These are phyloP conservation scores for Penicillium hesseltinei DNA, from an alignment of 2,329 filamentous ascomycete genomes.

Conservation along the genomic window DNA sequence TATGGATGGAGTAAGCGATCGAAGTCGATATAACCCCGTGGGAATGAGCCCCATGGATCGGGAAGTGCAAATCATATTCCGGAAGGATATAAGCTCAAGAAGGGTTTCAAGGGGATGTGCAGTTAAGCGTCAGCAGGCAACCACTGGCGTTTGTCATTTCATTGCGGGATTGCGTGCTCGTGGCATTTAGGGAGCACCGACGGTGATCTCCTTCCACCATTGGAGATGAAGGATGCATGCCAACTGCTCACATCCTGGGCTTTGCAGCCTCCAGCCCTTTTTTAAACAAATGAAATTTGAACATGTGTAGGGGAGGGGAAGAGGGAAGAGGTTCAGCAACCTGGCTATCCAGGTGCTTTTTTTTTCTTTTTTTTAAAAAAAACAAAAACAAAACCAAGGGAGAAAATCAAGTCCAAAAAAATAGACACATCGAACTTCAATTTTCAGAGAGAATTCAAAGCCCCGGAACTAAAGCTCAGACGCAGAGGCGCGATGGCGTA, in stretches of 20 bases:
- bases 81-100: slow-evolving; percentile 13
- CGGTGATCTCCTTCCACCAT: slow-evolving; percentile 20
- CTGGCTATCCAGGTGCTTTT: background rate
- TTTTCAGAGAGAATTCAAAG: slow-evolving; percentile 1
- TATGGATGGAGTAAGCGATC: slow-evolving; percentile 27
- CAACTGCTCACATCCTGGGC: background rate
- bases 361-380: background rate
- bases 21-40: slow-evolving; percentile 3
- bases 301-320: background rate
- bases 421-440: slow-evolving; percentile 3
- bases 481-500: slow-evolving; percentile 31
- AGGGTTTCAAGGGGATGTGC: slow-evolving; percentile 13
- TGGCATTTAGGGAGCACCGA: slow-evolving; percentile 13
- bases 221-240: background rate
- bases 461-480: slow-evolving; percentile 5
- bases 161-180: slow-evolving; percentile 39
- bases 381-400: too few species aligned
- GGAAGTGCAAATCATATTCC: slow-evolving; percentile 21
- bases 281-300: slow-evolving; percentile 2
- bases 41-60: slow-evolving; percentile 14
- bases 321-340: background rate
- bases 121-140: slow-evolving; percentile 20
- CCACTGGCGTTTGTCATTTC: slow-evolving; percentile 32
- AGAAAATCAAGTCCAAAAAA: too few species aligned
- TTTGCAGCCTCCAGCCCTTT: background rate